These are phyloP conservation scores for Mycena polygramma DNA, from an alignment of 768 basidiomycete species.

Conservation along the genomic window DNA sequence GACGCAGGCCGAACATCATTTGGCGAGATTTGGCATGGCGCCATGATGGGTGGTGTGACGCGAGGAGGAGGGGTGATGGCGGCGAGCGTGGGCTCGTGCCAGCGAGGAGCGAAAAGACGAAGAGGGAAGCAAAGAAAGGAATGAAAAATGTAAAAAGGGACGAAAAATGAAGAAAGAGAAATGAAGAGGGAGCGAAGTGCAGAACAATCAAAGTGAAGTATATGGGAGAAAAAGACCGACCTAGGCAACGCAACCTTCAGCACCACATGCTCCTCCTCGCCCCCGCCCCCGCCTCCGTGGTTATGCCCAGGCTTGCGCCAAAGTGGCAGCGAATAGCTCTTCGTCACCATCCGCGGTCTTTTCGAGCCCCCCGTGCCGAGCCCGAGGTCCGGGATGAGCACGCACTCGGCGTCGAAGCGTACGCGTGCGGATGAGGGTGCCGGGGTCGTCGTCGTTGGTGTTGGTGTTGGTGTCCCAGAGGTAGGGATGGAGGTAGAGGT, in stretches of 20 bases:
- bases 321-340: conserved; percentile 78
- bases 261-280: conserved; percentile 51
- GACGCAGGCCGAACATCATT: too few relatives aligned
- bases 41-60: too few relatives aligned
- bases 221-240: conserved; percentile 52
- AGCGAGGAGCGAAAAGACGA: too few relatives aligned
- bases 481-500: not conserved
- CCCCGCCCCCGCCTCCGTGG: too few relatives aligned
- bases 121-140: too few relatives aligned
- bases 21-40: too few relatives aligned
- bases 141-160: too few relatives aligned
- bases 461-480: not conserved
- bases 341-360: conserved; percentile 68
- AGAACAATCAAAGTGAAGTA: not conserved
- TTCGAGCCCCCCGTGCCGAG: too few relatives aligned
- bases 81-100: too few relatives aligned
- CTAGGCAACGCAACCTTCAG: conserved; percentile 75
- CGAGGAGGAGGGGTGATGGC: not conserved
- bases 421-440: conserved; percentile 49
- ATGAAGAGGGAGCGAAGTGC: too few relatives aligned
- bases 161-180: too few relatives aligned
- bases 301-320: conserved; percentile 57
- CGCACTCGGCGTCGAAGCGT: conserved; percentile 79
- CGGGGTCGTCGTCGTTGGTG: not conserved
- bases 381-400: too few relatives aligned